These are phyloP conservation scores for Lentinus brumalis DNA, from an alignment of 768 basidiomycete genomes.

Conservation along the genomic window DNA sequence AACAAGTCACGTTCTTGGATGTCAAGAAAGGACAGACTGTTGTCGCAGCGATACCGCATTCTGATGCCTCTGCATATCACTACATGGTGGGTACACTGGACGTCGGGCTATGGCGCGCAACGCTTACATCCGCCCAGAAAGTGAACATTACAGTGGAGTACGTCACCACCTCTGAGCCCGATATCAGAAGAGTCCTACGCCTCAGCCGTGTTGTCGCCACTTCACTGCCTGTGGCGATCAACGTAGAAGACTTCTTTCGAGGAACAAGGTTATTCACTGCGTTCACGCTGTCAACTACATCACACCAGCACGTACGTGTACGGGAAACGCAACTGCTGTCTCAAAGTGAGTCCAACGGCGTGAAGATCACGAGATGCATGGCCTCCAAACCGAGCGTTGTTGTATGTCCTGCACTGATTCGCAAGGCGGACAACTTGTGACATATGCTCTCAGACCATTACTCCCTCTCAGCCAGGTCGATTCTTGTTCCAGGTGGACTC, in stretches of 20 bases:
- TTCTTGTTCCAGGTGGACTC: conserved; percentile 84
- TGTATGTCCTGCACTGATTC: conserved; percentile 31
- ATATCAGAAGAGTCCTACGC: conserved; percentile 53
- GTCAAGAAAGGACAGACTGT: conserved; percentile 48
- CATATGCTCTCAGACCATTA: conserved; percentile 61
- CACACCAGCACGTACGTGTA: conserved; percentile 78
- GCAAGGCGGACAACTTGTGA: not conserved
- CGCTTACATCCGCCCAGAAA: conserved; percentile 48
- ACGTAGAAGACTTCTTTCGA: conserved; percentile 96
- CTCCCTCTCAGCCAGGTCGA: conserved; percentile 72
- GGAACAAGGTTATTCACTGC: conserved; percentile 82
- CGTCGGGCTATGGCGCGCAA: not conserved
- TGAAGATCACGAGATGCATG: conserved; percentile 54
- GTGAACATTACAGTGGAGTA: conserved; percentile 71
- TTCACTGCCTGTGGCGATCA: conserved; percentile 84
- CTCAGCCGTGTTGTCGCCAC: conserved; percentile 61
- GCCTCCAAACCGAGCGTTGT: conserved; percentile 48
- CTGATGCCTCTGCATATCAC: conserved; percentile 60
- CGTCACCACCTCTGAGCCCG: conserved; percentile 54
- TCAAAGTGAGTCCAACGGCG: conserved; percentile 46
- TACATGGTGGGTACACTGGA: conserved; percentile 52
- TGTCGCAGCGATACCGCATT: conserved; percentile 63
- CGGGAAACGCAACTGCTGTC: conserved; percentile 56
- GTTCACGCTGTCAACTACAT: conserved; percentile 86
- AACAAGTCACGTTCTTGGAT: conserved; percentile 49